Conservation (phyloP, 257 asterid species). For the Petunia secreta region DNA sequence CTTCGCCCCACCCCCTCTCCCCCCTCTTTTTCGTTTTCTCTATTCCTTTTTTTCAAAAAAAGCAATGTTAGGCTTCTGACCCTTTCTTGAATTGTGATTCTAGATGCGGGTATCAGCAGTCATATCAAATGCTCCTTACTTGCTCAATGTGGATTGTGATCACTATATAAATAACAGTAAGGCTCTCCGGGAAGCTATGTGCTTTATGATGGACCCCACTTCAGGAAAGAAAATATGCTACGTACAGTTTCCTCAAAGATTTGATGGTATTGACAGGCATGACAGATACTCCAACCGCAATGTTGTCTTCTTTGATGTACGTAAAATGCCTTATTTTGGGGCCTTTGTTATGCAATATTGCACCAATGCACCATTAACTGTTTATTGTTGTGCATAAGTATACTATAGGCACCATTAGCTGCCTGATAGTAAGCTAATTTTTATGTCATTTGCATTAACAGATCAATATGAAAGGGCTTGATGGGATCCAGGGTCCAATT, state of each 20-base stretch:
- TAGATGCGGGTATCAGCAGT: conserved; percentile 96
- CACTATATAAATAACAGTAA: conserved; percentile 95
- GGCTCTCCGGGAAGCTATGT: conserved; percentile 96
- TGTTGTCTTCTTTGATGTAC: conserved; percentile 90
- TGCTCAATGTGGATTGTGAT: conserved; percentile 97
- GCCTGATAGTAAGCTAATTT: conserved; percentile 31
- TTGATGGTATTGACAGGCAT: conserved; percentile 94
- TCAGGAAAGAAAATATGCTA: conserved; percentile 97
- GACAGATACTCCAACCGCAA: conserved; percentile 96
- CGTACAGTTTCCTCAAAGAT: conserved; percentile 97
- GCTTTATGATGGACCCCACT: conserved; percentile 99
- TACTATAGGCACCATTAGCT: neutral
- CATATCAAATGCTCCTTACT: conserved; percentile 92
- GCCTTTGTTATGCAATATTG: neutral
- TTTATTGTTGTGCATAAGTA: neutral
- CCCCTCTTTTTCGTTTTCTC: neutral
- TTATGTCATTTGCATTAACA: conserved; percentile 35
- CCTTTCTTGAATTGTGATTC: conserved; percentile 26
- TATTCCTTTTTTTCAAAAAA: neutral
- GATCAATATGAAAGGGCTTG: conserved; percentile 98
- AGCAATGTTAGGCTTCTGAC: neutral
- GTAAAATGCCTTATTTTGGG: conserved; percentile 32
- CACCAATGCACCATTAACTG: neutral
- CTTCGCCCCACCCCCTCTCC: too few relatives aligned
- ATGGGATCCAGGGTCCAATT: conserved; percentile 98